Base-by-base conservation (phyloP, 129 eudicot species). In the Flaveria brownii region DNA sequence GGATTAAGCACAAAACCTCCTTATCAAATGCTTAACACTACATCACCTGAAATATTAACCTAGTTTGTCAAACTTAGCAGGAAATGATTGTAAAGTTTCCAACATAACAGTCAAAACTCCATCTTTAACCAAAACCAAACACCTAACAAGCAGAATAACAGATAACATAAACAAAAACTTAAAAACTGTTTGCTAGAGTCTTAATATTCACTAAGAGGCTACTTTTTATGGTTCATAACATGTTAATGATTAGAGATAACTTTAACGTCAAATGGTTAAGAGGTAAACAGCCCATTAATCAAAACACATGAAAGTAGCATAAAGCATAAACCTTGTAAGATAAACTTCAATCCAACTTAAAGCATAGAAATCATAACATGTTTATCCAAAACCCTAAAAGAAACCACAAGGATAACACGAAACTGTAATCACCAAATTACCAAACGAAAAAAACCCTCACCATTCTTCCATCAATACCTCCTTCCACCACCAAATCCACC, bases 401-500 rank as follows among this genome's bases (percentile, higher is more conserved):
- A 52, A 16, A 52, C 26, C 26, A 25, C 26, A 25, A 1, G 2
- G 26, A 25, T 25, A 25, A 25, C 26, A 25, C 26, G 26, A 51
- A 50, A 16, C 4, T 2, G 16, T 52, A 52, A 13, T 2, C n/a
- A 54, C 1, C 5, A 17, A 12, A 60, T 0, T 18, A 60, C 33
- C 22, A 30, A 30, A 3, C 5, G 36, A 2, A 30, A 3, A 30
- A 30, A 12, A 30, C 14, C 20, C 14, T 1, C 1, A 62, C 18
- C 45, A 14, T 30, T 5, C 3, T 13, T 2, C 13, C 16, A 9
- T 63, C 69, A 63, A n/a, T 63, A 63, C 69, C 69, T 63, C 22
- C 46, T 63, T 14, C 66, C 66, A 60, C 65, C 68, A 13, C 61
- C 61, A 17, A n/a, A 55, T 17, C 61, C 61, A 55, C 69, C 69